These are phyloP conservation scores for Escovopsis weberi DNA, from an alignment of 2,329 filamentous ascomycete genomes.

Conservation along the genomic window DNA sequence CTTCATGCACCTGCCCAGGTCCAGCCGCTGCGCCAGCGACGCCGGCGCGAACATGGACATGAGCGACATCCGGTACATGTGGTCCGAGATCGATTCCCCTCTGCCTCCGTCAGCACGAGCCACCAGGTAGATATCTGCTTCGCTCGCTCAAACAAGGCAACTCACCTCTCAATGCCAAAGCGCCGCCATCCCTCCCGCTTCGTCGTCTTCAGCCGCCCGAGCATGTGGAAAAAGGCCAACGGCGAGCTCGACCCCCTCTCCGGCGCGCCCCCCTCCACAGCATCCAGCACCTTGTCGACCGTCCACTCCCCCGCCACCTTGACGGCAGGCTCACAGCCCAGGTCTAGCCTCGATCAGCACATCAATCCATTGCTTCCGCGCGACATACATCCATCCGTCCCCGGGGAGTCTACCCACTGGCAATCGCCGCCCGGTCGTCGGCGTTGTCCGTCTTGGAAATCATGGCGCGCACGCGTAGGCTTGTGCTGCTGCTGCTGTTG, in stretches of 20 bases:
- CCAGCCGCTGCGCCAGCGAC: slow-evolving; percentile 53
- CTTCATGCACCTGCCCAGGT: slow-evolving; percentile 73
- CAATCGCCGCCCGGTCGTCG: slow-evolving; percentile 6
- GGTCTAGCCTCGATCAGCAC: background rate
- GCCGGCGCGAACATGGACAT: slow-evolving; percentile 86
- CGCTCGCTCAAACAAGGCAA: background rate
- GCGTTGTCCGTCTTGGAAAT: background rate
- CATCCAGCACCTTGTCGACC: slow-evolving; percentile 48
- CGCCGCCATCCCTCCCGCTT: slow-evolving; percentile 93
- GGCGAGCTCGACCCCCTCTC: slow-evolving; percentile 53
- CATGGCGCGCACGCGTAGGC: too few relatives aligned
- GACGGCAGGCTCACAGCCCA: slow-evolving; percentile 22
- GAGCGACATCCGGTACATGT: slow-evolving; percentile 99
- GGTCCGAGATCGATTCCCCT: slow-evolving; percentile 87
- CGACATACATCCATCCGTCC: too few relatives aligned
- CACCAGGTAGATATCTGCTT: too few relatives aligned
- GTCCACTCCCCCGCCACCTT: slow-evolving; percentile 36
- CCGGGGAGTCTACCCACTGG: slow-evolving; percentile 11
- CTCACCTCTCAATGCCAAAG: slow-evolving; percentile 55
- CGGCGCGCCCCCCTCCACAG: slow-evolving; percentile 41
- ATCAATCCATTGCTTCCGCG: too few relatives aligned
- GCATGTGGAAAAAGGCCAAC: slow-evolving; percentile 83
- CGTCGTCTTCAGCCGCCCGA: slow-evolving; percentile 89
- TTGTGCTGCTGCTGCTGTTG: too few relatives aligned
- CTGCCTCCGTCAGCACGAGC: slow-evolving; percentile 20